These are phyloP conservation scores for Penicillium frequentans DNA, from an alignment of 2,329 filamentous ascomycete species.

Conservation along the genomic window DNA sequence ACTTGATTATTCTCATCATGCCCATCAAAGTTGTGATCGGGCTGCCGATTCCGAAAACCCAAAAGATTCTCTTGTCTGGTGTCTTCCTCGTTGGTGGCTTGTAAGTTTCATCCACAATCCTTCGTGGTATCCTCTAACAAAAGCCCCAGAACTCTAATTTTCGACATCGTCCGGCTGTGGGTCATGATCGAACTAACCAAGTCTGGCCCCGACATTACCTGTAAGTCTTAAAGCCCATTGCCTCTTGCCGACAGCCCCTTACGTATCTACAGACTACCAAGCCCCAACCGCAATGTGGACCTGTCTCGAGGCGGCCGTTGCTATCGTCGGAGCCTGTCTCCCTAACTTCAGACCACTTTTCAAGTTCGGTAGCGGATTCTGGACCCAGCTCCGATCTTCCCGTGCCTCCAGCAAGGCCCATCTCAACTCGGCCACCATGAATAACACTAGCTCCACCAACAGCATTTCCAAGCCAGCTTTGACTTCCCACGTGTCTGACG, in stretches of 20 bases:
- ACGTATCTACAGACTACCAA: constrained; percentile 25
- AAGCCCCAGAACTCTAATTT: constrained; percentile 20
- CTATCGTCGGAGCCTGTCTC: constrained; percentile 31
- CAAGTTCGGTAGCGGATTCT: constrained; percentile 19
- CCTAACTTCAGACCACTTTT: constrained; percentile 30
- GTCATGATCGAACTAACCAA: constrained; percentile 26
- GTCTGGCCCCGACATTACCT: constrained; percentile 29
- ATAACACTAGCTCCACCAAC: neutral
- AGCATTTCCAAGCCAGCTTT: neutral
- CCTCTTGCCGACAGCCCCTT: neutral
- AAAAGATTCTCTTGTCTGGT: constrained; percentile 25
- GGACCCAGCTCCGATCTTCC: constrained; percentile 18
- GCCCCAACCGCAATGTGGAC: constrained; percentile 31
- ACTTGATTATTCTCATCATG: constrained; percentile 28
- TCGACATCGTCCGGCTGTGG: constrained; percentile 28
- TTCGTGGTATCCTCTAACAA: neutral
- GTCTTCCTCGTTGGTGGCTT: constrained; percentile 32
- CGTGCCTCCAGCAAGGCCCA: constrained; percentile 12
- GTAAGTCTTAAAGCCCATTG: constrained; percentile 13
- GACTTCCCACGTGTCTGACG: neutral
- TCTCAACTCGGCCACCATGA: constrained; percentile 6
- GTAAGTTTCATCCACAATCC: constrained; percentile 13
- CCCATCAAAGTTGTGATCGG: constrained; percentile 28
- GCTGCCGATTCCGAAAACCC: constrained; percentile 24
- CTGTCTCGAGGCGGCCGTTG: constrained; percentile 30